phyloP scores from a whole-genome alignment of 306 rosid species.

The Malus fusca region DNA sequence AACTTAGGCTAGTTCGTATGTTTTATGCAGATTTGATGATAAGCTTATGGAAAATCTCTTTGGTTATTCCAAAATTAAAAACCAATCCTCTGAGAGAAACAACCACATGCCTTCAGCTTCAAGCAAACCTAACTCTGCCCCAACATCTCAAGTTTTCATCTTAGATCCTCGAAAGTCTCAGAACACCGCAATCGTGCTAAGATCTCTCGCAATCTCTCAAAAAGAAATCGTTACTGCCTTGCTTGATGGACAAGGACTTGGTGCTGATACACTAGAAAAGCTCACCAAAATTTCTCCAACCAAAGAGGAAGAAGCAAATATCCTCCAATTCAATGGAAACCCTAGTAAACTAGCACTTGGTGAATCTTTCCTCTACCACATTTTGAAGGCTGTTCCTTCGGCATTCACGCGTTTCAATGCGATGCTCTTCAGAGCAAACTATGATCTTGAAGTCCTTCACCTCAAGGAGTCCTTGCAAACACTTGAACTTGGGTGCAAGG shows the following conservation, averaged over 20 bases:
- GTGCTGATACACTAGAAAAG: conserved; percentile 63
- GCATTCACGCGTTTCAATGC: conserved; percentile 58
- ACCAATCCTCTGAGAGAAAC: conserved; percentile 30
- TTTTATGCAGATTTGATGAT: conserved; percentile 54
- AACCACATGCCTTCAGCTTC: conserved; percentile 17
- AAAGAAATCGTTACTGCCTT: conserved; percentile 56
- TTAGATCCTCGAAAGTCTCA: conserved; percentile 68
- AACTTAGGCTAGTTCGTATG: not conserved
- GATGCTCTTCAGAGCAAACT: conserved; percentile 65
- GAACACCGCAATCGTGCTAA: conserved; percentile 69
- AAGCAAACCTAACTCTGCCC: conserved; percentile 24
- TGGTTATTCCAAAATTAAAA: conserved; percentile 42
- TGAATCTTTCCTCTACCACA: conserved; percentile 64
- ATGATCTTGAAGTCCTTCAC: conserved; percentile 48
- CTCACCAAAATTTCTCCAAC: conserved; percentile 69
- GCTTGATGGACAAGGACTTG: conserved; percentile 60
- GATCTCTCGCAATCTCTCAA: conserved; percentile 49
- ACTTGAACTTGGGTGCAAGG: conserved; percentile 62
- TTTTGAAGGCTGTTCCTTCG: conserved; percentile 63
- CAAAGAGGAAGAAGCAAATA: conserved; percentile 55
- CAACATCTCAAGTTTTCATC: conserved; percentile 52
- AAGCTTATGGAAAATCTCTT: conserved; percentile 73
- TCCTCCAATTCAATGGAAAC: conserved; percentile 55
- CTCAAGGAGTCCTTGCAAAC: conserved; percentile 50
- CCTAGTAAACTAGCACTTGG: conserved; percentile 60